Conservation (phyloP, 495 filamentous ascomycete genomes). For the Emericellopsis terricola region DNA sequence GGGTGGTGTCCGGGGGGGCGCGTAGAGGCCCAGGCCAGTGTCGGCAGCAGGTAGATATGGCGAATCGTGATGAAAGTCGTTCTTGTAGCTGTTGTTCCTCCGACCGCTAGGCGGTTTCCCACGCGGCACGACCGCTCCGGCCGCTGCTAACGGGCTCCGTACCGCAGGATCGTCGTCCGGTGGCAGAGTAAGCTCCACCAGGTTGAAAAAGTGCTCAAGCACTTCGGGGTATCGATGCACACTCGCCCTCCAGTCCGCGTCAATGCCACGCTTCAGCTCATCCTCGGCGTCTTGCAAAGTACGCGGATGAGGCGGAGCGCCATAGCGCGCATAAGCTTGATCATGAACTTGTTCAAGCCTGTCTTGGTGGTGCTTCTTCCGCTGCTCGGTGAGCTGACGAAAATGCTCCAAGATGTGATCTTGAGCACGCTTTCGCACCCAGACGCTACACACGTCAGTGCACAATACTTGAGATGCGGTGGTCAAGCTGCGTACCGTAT, state of each 20-base stretch:
- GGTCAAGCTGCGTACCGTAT: constrained; percentile 50
- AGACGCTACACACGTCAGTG: constrained; percentile 16
- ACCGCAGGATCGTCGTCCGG: constrained; percentile 32
- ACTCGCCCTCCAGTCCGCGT: constrained; percentile 52
- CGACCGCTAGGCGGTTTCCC: no score
- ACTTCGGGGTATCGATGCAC: constrained; percentile 58
- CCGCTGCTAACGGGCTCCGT: no score
- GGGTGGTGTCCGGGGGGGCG: no score
- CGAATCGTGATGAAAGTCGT: no score
- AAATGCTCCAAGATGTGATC: constrained; percentile 55
- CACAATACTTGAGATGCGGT: no score
- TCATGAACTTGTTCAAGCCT: constrained; percentile 39
- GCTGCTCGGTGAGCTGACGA: constrained; percentile 36
- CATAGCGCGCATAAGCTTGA: constrained; percentile 38
- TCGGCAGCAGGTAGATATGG: no score
- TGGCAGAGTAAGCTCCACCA: constrained; percentile 42
- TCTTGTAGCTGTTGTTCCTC: no score
- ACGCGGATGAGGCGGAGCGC: constrained; percentile 32
- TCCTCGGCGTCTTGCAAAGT: constrained; percentile 40
- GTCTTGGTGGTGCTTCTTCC: constrained; percentile 35
- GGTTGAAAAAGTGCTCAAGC: constrained; percentile 51
- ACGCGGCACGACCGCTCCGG: no score
- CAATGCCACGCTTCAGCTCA: constrained; percentile 46
- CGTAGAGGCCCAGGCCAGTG: no score
- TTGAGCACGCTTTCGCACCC: constrained; percentile 52